phyloP scores from a whole-genome alignment of 192 early-diverging fungal genomes.

The Podila epigama region DNA sequence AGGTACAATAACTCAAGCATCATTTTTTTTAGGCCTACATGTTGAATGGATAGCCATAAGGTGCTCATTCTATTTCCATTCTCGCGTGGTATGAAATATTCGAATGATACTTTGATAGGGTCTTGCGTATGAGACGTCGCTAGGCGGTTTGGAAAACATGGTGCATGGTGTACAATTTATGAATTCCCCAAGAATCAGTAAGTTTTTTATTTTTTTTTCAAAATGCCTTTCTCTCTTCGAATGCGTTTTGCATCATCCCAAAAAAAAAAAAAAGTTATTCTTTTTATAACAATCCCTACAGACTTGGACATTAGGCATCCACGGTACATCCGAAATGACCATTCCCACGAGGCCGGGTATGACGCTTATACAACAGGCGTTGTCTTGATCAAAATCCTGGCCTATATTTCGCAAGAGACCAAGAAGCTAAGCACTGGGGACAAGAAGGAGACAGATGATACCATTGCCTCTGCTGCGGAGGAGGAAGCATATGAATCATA shows the following conservation, averaged over 20 bases:
- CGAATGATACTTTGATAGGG: too few species aligned
- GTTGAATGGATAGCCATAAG: too few species aligned
- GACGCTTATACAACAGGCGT: constrained; percentile 91
- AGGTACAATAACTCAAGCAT: constrained; percentile 2
- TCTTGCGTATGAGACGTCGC: constrained; percentile 17
- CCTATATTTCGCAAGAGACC: too few species aligned
- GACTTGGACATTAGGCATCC: constrained; percentile 58
- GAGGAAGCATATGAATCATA: too few species aligned
- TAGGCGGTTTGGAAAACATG: constrained; percentile 37
- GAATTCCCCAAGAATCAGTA: constrained; percentile 29
- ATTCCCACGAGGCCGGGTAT: constrained; percentile 90
- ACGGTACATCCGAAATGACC: constrained; percentile 38
- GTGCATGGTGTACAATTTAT: constrained; percentile 21
- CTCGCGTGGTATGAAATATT: too few species aligned
- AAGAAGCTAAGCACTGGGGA: too few species aligned
- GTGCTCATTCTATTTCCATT: too few species aligned
- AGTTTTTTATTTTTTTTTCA: neutral
- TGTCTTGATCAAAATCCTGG: constrained; percentile 70
- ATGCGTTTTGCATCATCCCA: too few species aligned
- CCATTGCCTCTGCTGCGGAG: too few species aligned
- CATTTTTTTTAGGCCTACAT: neutral
- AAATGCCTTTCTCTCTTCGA: neutral
- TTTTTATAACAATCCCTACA: constrained; percentile 7
- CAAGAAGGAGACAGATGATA: too few species aligned
- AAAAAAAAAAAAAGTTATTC: neutral